Percentiles rank a stretch among this genome's conserved stretches.
These are phyloP conservation scores for Aspergillus brasiliensis DNA, from an alignment of 2,329 filamentous ascomycete genomes.

Conservation along the genomic window DNA sequence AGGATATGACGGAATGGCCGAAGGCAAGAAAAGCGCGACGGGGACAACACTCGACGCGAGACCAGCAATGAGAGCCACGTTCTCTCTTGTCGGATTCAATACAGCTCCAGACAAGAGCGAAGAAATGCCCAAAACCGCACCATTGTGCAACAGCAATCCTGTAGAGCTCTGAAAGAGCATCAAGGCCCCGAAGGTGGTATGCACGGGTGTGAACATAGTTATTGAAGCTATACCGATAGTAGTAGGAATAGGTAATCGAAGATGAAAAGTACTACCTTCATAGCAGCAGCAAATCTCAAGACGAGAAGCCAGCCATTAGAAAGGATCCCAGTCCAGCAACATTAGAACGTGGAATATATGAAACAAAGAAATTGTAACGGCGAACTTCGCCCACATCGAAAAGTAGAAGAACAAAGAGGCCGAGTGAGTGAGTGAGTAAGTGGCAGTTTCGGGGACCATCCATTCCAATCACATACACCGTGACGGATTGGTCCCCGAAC, in stretches of 20 bases:
- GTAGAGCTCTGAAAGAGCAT: conserved; percentile 55
- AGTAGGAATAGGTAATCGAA: neutral
- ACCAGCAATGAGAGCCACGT: conserved; percentile 49
- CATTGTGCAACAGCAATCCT: conserved; percentile 54
- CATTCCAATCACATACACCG: too few relatives aligned
- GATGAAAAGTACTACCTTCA: too few relatives aligned
- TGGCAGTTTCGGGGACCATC: too few relatives aligned
- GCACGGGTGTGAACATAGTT: conserved; percentile 59
- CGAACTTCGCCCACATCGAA: too few relatives aligned
- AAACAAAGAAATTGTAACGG: too few relatives aligned
- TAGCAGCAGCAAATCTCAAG: too few relatives aligned
- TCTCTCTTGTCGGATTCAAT: conserved; percentile 43
- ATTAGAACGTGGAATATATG: too few relatives aligned
- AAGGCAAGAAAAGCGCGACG: conserved; percentile 46
- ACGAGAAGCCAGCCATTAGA: too few relatives aligned
- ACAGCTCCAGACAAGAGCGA: conserved; percentile 49
- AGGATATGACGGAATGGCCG: conserved; percentile 49
- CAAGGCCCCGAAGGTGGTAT: conserved; percentile 54
- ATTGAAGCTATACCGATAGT: neutral
- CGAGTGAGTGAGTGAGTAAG: too few relatives aligned
- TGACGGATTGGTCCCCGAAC: too few relatives aligned
- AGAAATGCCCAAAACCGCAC: conserved; percentile 54
- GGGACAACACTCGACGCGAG: conserved; percentile 49
- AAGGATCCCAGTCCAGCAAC: too few relatives aligned
- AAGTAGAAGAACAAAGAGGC: too few relatives aligned